Evolutionary conservation across 192 early-diverging fungal genomes (phyloP), one percentile per base, ranked within the genome.

Genomic region (Kickxella alabastrina): DNA sequence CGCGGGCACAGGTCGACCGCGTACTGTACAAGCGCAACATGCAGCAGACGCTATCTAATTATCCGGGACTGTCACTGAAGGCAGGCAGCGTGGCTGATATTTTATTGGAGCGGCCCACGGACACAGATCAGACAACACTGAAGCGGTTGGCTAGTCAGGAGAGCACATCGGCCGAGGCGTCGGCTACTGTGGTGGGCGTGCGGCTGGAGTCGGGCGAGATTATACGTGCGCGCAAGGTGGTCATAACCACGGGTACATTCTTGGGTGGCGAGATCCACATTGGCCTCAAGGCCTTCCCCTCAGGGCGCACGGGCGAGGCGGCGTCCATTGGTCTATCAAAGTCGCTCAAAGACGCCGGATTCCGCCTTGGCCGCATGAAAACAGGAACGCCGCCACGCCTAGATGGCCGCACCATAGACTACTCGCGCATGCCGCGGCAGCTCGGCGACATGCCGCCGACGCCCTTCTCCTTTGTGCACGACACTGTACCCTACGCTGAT

Each of bases 191-290:
- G 26, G 65, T 54, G 12, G 86, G 87, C 7, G 75, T 88, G 13
- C 81, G 79, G 38, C 74, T 88, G 24, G 87, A 82, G 63, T 78
- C 54, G 22, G 84, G 86, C 14, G 82, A 88, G 35, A 63, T 79
- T 3, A 83, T 91, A 23, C 74, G 71, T 36, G 72, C 87, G 4
- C 74, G 79, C n/a, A 85, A 82, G 36, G 83, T 91, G 2, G 68
- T 91, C 2, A 85, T 91, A 22, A 88, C 87, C 5, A 91, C 89
- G 4, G 89, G 89, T 26, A 91, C 88, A 14, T 91, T 91, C 54
- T 68, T 91, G 24, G 71, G 83, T 38, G 89, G 89, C 40, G 87
- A 91, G 51, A 91, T 91, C 49, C 89, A 89, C 63, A 85, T 91
- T 36, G 89, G 86, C 2, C 64, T 80, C 19, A 77, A 80, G 48